phyloP scores from a whole-genome alignment of 306 rosid species.

The Vigna nakashimae region DNA sequence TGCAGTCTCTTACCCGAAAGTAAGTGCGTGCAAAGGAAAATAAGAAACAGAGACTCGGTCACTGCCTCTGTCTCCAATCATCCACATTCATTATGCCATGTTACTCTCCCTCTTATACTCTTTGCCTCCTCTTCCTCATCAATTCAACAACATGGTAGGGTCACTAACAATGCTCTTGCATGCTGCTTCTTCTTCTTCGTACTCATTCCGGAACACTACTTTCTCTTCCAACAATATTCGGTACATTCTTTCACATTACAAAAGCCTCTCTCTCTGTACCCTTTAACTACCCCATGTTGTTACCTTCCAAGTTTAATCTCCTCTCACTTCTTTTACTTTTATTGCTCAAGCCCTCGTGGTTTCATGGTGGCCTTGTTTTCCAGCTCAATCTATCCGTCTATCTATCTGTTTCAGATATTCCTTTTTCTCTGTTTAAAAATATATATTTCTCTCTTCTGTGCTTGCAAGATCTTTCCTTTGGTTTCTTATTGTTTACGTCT shows the following conservation, averaged over 20 bases:
- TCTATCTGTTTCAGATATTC: neutral
- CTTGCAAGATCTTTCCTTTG: slow-evolving; percentile 7
- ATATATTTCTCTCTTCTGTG: neutral
- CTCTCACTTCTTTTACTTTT: slow-evolving; percentile 17
- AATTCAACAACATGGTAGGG: neutral
- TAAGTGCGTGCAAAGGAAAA: slow-evolving; percentile 15
- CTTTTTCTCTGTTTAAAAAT: neutral
- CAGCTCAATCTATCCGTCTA: slow-evolving; percentile 4
- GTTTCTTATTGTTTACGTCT: slow-evolving; percentile 6
- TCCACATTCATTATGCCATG: slow-evolving; percentile 23
- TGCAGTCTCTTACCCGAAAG: slow-evolving; percentile 26
- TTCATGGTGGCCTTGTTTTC: slow-evolving; percentile 49
- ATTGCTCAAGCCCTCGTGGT: slow-evolving; percentile 38
- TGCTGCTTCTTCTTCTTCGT: neutral
- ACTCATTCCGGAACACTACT: neutral
- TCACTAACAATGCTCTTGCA: slow-evolving; percentile 11
- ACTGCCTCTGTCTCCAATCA: slow-evolving; percentile 46
- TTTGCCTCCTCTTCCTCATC: slow-evolving; percentile 8
- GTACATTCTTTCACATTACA: slow-evolving; percentile 22
- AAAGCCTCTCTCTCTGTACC: too few relatives aligned
- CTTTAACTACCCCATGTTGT: slow-evolving; percentile 29
- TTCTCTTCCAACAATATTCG: slow-evolving; percentile 6
- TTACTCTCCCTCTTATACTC: slow-evolving; percentile 40
- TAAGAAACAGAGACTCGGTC: slow-evolving; percentile 52
- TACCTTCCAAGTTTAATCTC: too few relatives aligned